Base-by-base conservation (phyloP, 1,139 yeast genomes). In the Kurtzmaniella natalensis region DNA sequence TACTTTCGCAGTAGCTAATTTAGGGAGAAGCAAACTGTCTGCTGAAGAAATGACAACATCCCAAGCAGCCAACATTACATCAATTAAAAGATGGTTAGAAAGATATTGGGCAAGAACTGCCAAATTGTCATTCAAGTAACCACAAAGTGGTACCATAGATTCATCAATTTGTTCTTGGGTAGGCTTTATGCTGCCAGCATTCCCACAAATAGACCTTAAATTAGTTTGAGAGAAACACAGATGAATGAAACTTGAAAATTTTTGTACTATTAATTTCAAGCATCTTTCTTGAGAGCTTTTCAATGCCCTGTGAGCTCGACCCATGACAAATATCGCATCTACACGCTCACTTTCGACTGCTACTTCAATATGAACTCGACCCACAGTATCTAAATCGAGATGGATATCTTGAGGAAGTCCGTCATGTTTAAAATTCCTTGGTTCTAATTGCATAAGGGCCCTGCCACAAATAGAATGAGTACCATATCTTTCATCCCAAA, bases 31-130 rank as follows among this genome's bases (percentile, higher is more conserved):
- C 13, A 87, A 57, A 24, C 64, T 68, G 50, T 86, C 94, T 3
- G 88, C 80, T 19, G 79, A 65, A 3, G 67, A 59, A 18, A 86
- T 65, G 2, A 85, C 77, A 2, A 76, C 77, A 25, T 67, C 66
- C 95, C 95, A 87, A 0, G 89, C 78, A 34, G 79, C 81, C 1
- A 82, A 51, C 86, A 87, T 83, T 0, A 86, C 86, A 45, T 76
- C 74, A 40, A 75, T 55, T 18, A 83, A 59, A 29, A 84, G 57
- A 4, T 74, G 78, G 17, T 71, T 66, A 1, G 87, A 76, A 30
- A 87, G 57, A 31, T 64, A 72, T n/a, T 72, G 64, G 0, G 88
- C 89, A 31, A 87, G 59, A 1, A 81, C 78, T 36, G 71, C 71
- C 34, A 87, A 65, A 48, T 83, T 86, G 37, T 76, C 65, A 47